These are phyloP conservation scores for Heritiera fomes DNA, from an alignment of 345 rosid species.

Conservation along the genomic window DNA sequence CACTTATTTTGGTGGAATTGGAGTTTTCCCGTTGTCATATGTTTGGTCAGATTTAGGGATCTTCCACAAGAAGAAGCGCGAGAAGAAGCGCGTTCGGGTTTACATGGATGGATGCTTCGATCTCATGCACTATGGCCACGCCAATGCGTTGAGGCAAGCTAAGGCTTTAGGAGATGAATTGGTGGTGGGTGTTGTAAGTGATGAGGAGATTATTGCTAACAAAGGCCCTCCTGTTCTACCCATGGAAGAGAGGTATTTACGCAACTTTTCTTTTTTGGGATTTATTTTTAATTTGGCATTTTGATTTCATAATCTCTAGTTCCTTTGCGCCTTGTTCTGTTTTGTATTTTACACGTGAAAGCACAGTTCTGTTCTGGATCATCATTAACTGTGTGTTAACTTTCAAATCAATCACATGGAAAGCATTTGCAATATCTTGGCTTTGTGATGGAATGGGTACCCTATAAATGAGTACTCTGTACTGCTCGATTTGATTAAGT, in stretches of 20 bases:
- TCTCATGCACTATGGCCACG: constrained; percentile 97
- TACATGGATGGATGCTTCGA: constrained; percentile 99
- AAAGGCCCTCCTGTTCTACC: constrained; percentile 86
- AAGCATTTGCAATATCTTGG: background rate
- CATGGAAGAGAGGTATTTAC: constrained; percentile 38
- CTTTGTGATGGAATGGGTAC: background rate
- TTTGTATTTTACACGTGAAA: background rate
- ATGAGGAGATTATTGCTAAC: constrained; percentile 86
- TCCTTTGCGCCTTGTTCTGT: background rate
- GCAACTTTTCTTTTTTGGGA: constrained; percentile 10
- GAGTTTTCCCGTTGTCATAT: constrained; percentile 41
- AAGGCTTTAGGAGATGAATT: constrained; percentile 85
- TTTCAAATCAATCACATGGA: background rate
- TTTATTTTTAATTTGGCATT: background rate
- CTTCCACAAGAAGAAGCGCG: constrained; percentile 40
- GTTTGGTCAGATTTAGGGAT: constrained; percentile 44
- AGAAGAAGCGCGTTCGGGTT: constrained; percentile 71
- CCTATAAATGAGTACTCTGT: no score
- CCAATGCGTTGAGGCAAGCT: constrained; percentile 87
- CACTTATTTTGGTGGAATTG: constrained; percentile 61
- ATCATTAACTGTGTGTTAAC: background rate
- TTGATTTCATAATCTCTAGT: constrained; percentile 8
- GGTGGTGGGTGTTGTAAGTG: constrained; percentile 85
- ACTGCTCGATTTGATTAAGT: no score
- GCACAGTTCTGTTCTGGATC: background rate